Evolutionary conservation across 352 stramenopile genomes (phyloP), one percentile per base, ranked within the genome.

Genomic region (Globisporangium parvum): DNA sequence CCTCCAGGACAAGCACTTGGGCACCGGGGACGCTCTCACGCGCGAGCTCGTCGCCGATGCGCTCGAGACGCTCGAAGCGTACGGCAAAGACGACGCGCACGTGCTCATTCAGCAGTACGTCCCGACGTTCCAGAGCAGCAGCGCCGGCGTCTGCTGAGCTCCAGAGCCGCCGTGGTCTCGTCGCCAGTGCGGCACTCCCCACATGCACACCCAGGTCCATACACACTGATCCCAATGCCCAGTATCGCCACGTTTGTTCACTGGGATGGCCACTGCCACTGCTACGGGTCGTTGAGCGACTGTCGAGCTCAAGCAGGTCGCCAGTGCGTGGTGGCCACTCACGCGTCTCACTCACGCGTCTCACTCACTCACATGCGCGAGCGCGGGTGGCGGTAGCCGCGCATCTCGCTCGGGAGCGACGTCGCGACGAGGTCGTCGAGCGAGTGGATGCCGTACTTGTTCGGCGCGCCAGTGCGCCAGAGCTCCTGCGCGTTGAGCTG

Each of bases 371-470:
- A 92, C 64, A 94, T 92, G 53, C 88, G 85, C 60, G 86, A 92
- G 66, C 84, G 77, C 31, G 87, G 88, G 73, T 96, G 87, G 57
- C 78, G 85, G 68, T 96, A 96, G 54, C 85, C 75, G 49, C 80
- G 75, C 80, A 96, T 91, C 58, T 94, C 79, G 51, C 80, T 75
- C 23, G 88, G 88, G 59, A 97, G 65, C 37, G 87, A 96, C 40
- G 85, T 96, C 55, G 89, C 77, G 21, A 97, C 89, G 26, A 97
- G 70, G 41, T 97, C 89, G 39, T 95, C 85, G 47, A 96, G 77
- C 56, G 58, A 75, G 75, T 97, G 88, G 57, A 97, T 95, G 51
- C 88, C 88, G 62, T 97, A 97, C 63, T 89, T 91, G 77, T 96
- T 92, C 11, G 88, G 87, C 1, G 88, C 85, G 10, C 88, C 89